These are phyloP conservation scores for Fallopia convolvulus DNA, from an alignment of 148 eudicot genomes.

Conservation along the genomic window DNA sequence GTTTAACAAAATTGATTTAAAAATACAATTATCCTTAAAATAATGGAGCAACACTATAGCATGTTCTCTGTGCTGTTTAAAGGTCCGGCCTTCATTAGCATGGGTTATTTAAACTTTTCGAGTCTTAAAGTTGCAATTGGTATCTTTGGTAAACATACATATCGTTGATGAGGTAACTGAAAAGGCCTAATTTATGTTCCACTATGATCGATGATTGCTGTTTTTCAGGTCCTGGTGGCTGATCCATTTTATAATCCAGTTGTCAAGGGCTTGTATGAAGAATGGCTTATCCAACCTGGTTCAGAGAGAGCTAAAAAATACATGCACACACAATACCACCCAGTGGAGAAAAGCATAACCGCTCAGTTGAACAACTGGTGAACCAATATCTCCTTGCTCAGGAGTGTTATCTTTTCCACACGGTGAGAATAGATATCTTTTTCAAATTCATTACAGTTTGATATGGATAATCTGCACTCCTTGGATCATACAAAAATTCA, in stretches of 20 bases:
- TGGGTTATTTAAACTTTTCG: not conserved
- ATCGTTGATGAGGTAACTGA: not conserved
- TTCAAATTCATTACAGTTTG: not conserved
- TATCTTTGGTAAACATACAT: not conserved
- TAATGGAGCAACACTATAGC: not conserved
- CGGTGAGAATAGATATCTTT: not conserved
- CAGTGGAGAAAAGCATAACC: slow-evolving; percentile 69
- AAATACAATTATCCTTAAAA: not conserved
- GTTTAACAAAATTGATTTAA: not conserved
- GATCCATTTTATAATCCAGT: slow-evolving; percentile 79
- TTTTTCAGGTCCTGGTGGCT: slow-evolving; percentile 47
- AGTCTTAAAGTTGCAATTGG: not conserved
- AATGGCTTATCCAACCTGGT: slow-evolving; percentile 86
- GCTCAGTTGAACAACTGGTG: slow-evolving; percentile 86
- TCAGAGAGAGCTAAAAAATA: slow-evolving; percentile 73
- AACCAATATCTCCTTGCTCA: slow-evolving; percentile 10
- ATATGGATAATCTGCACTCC: not conserved
- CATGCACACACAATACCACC: slow-evolving; percentile 85
- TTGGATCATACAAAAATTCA: not conserved
- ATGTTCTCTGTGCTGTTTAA: not conserved
- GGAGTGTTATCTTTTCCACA: not conserved
- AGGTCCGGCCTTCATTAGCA: not conserved
- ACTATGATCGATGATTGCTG: not conserved
- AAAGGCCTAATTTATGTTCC: not conserved
- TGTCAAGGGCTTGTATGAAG: slow-evolving; percentile 52